Conservation (phyloP, 768 basidiomycete genomes). For the Gyrodon lividus region DNA sequence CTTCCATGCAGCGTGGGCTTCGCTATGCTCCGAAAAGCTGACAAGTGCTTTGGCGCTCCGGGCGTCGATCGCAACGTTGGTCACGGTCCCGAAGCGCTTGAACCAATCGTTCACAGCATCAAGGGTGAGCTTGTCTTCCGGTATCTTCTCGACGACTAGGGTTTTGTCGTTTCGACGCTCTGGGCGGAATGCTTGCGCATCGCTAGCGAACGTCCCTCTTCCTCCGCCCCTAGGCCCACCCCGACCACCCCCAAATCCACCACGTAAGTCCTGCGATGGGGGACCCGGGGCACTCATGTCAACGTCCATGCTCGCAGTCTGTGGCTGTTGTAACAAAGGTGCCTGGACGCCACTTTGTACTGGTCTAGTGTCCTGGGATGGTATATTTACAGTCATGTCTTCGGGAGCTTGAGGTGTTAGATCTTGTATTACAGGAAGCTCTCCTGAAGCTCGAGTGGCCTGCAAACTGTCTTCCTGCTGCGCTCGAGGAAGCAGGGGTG, state of each 20-base stretch:
- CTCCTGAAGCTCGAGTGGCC: slow-evolving; percentile 52
- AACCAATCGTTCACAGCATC: slow-evolving; percentile 86
- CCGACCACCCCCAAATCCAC: slow-evolving; percentile 38
- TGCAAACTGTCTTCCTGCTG: slow-evolving; percentile 52
- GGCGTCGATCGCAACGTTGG: slow-evolving; percentile 87
- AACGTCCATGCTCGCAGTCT: slow-evolving; percentile 26
- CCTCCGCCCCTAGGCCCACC: slow-evolving; percentile 49
- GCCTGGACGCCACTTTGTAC: slow-evolving; percentile 14
- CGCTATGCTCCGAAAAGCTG: slow-evolving; percentile 78
- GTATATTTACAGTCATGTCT: slow-evolving; percentile 26
- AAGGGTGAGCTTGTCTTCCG: slow-evolving; percentile 75
- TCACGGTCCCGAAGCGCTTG: slow-evolving; percentile 87
- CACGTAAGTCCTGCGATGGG: slow-evolving; percentile 17
- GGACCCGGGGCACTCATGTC: slow-evolving; percentile 32
- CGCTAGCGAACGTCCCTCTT: slow-evolving; percentile 60
- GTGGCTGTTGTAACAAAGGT: slow-evolving; percentile 8
- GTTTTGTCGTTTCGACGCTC: slow-evolving; percentile 73
- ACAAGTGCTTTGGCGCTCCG: slow-evolving; percentile 76
- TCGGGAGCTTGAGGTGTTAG: slow-evolving; percentile 58
- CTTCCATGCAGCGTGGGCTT: slow-evolving; percentile 89
- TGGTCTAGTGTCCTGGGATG: slow-evolving; percentile 25
- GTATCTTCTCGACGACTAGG: slow-evolving; percentile 93
- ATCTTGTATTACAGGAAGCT: slow-evolving; percentile 82
- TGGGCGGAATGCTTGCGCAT: slow-evolving; percentile 64
- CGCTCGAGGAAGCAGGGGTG: slow-evolving; percentile 55